These are phyloP conservation scores for Symbiodinium pilosum DNA, from an alignment of 73 alveolate genomes.

Conservation along the genomic window DNA sequence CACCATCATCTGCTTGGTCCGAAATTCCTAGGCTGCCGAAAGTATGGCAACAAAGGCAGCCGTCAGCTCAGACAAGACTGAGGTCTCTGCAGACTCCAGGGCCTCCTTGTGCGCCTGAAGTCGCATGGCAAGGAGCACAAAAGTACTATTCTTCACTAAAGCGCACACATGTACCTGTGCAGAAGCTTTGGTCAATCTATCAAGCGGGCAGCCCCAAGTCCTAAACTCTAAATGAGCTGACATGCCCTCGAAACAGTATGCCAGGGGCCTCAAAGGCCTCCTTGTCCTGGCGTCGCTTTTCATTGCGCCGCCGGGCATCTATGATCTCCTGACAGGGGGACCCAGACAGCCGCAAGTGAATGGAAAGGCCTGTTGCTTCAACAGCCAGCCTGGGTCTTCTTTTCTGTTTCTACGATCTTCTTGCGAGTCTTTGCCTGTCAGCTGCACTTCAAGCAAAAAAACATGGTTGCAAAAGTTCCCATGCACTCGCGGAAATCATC, in stretches of 20 bases:
- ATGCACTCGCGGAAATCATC: no score
- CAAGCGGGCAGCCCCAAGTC: no score
- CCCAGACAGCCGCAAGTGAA: no score
- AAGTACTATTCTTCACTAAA: not conserved
- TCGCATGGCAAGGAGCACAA: not conserved
- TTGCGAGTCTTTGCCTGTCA: constrained; percentile 31
- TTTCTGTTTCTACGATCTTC: constrained; percentile 83
- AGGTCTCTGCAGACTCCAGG: constrained; percentile 2
- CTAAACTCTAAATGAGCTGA: no score
- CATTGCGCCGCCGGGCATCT: constrained; percentile 54
- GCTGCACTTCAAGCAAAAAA: no score
- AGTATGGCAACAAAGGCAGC: no score
- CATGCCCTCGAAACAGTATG: no score
- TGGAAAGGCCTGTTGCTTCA: no score
- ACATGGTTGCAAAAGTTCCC: not conserved
- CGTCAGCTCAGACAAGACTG: no score
- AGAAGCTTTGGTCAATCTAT: no score
- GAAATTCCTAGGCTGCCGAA: constrained; percentile 56
- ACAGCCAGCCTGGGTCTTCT: constrained; percentile 35
- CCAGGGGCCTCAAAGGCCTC: constrained; percentile 47
- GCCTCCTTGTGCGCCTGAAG: constrained; percentile 14
- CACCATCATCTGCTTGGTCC: constrained; percentile 66
- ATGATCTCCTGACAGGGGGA: not conserved
- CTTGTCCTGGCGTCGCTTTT: constrained; percentile 70
- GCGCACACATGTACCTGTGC: no score